Conservation (phyloP, 208 protist species). For the Endotrypanum monterogeii region DNA sequence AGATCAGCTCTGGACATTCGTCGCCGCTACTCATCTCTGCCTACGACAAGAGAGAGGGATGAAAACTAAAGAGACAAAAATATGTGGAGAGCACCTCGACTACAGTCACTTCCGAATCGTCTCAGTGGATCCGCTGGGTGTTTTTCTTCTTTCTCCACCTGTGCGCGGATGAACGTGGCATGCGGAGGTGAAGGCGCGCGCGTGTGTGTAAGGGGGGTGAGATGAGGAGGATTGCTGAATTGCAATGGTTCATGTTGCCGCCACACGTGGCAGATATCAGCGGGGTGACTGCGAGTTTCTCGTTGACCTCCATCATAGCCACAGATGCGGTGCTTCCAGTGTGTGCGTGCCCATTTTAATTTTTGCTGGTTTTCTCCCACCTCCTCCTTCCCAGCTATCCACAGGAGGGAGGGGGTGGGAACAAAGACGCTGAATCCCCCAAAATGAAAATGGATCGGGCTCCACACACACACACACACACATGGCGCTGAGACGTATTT, state of each 20-base stretch:
- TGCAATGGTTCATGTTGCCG: not conserved
- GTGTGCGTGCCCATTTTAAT: too few relatives aligned
- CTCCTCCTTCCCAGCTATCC: too few relatives aligned
- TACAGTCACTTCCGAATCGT: not conserved
- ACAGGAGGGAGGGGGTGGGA: too few relatives aligned
- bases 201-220: not conserved
- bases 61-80: not conserved
- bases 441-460: not conserved
- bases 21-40: constrained; percentile 59
- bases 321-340: too few relatives aligned
- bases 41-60: not conserved
- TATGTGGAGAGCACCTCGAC: not conserved
- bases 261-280: not conserved
- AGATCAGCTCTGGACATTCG: constrained; percentile 83
- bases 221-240: not conserved
- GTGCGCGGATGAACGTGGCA: not conserved
- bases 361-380: too few relatives aligned
- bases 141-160: too few relatives aligned
- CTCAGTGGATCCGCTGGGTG: not conserved
- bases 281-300: not conserved
- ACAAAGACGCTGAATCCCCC: too few relatives aligned
- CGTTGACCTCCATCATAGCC: too few relatives aligned
- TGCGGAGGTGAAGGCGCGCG: not conserved
- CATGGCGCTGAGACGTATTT: not conserved
- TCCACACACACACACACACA: not conserved